A percentile compares a stretch with the other conserved stretches of the same genome.
These are phyloP conservation scores for Solanum clarkiae DNA, from an alignment of 257 asterid species.

Conservation along the genomic window DNA sequence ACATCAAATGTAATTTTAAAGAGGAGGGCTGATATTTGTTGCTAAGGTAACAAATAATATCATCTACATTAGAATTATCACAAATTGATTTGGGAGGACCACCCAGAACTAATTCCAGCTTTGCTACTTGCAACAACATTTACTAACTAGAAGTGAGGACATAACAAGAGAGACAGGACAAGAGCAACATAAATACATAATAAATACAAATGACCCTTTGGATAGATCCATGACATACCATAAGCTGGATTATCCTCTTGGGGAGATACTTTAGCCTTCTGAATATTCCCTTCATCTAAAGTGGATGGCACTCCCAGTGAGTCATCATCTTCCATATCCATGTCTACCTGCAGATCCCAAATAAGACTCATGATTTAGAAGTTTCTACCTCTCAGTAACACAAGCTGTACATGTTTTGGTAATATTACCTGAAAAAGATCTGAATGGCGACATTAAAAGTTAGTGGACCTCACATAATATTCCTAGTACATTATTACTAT, in stretches of 20 bases:
- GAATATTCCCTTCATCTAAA: slow-evolving; percentile 25
- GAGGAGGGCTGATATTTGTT: background rate
- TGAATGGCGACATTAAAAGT: background rate
- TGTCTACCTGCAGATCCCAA: slow-evolving; percentile 58
- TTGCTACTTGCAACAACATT: background rate
- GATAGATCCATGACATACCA: slow-evolving; percentile 28
- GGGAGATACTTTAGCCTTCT: slow-evolving; percentile 20
- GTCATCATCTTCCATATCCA: slow-evolving; percentile 84
- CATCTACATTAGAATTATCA: background rate
- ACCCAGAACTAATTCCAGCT: background rate
- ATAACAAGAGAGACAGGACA: background rate
- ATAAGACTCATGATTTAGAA: background rate
- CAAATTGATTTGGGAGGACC: background rate
- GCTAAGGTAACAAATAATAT: background rate
- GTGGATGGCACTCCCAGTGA: slow-evolving; percentile 18
- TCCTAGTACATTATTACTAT: background rate
- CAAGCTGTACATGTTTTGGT: background rate
- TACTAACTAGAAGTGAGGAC: background rate
- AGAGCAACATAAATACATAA: background rate
- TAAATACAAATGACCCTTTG: background rate
- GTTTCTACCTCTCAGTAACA: background rate
- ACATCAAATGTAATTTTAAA: background rate
- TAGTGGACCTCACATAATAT: background rate
- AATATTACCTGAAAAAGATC: background rate
- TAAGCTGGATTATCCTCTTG: slow-evolving; percentile 19